Conservation (phyloP, 768 basidiomycete genomes). For the Cystobasidium tubakii region DNA sequence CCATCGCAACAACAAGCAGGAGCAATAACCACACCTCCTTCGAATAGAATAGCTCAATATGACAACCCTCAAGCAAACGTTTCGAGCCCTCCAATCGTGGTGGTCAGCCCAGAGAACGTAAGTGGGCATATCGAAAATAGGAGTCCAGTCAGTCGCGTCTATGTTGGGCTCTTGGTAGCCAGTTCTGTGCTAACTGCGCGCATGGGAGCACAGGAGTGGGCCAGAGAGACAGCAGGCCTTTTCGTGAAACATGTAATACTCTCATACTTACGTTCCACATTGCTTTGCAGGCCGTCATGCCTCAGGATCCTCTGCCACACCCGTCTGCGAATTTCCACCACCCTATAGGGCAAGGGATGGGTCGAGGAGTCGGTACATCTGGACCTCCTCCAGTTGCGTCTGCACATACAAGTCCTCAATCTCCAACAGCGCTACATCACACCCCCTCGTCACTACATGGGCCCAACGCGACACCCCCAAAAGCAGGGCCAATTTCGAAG, state of each 20-base stretch:
- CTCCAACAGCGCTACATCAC: conserved; percentile 34
- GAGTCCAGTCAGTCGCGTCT: conserved; percentile 18
- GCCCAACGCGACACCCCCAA: conserved; percentile 49
- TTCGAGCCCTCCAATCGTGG: conserved; percentile 48
- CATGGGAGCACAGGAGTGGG: neutral
- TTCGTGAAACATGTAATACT: neutral
- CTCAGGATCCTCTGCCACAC: conserved; percentile 51
- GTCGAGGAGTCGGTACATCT: conserved; percentile 1
- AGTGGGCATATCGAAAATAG: conserved; percentile 11
- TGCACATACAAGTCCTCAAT: conserved; percentile 34
- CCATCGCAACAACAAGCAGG: conserved; percentile 5
- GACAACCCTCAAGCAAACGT: conserved; percentile 6
- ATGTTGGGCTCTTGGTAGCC: neutral
- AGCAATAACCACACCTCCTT: conserved; percentile 11
- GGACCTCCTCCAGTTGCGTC: conserved; percentile 30
- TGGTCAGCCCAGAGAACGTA: conserved; percentile 48
- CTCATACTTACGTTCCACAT: conserved; percentile 5
- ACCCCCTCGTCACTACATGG: conserved; percentile 44
- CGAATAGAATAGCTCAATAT: conserved; percentile 18
- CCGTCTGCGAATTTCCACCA: conserved; percentile 49
- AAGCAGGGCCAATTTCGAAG: conserved; percentile 48
- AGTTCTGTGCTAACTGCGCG: neutral
- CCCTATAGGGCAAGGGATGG: conserved; percentile 44
- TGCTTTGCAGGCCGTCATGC: conserved; percentile 49
- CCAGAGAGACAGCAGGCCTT: neutral